Percentiles rank a stretch among this genome's conserved stretches.
Conservation (phyloP, 177 flowering plant genomes). For the Telopea speciosissima region DNA sequence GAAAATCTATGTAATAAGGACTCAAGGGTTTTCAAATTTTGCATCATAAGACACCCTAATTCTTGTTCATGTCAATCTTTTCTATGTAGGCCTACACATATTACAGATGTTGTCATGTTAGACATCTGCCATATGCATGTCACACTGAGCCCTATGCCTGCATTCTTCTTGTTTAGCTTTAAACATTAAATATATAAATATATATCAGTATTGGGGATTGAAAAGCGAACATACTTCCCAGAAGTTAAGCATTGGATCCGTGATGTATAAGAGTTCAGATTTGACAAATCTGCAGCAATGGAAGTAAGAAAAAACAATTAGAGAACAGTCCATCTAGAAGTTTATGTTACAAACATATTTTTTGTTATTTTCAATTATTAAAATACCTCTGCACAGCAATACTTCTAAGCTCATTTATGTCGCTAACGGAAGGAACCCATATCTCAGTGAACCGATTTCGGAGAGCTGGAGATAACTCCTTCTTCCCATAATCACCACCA, state of each 20-base stretch:
- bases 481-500: constrained; percentile 98
- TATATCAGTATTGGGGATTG: background rate
- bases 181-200: too few relatives aligned
- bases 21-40: too few relatives aligned
- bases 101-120: too few relatives aligned
- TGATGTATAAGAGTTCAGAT: constrained; percentile 29
- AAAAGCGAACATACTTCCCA: constrained; percentile 55
- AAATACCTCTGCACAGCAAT: constrained; percentile 67
- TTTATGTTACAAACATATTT: background rate
- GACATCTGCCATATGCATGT: too few relatives aligned
- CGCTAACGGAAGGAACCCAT: constrained; percentile 85
- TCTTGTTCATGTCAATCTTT: too few relatives aligned
- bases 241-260: constrained; percentile 58
- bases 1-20: too few relatives aligned
- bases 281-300: constrained; percentile 42
- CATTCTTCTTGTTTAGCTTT: too few relatives aligned
- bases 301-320: background rate
- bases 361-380: background rate
- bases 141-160: too few relatives aligned
- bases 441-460: constrained; percentile 96
- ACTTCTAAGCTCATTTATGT: constrained; percentile 55
- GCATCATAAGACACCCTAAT: too few relatives aligned
- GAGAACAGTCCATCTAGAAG: background rate
- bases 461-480: constrained; percentile 95
- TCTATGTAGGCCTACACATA: too few relatives aligned